phyloP scores from a whole-genome alignment of 345 rosid species.

The Populus pruinosa region DNA sequence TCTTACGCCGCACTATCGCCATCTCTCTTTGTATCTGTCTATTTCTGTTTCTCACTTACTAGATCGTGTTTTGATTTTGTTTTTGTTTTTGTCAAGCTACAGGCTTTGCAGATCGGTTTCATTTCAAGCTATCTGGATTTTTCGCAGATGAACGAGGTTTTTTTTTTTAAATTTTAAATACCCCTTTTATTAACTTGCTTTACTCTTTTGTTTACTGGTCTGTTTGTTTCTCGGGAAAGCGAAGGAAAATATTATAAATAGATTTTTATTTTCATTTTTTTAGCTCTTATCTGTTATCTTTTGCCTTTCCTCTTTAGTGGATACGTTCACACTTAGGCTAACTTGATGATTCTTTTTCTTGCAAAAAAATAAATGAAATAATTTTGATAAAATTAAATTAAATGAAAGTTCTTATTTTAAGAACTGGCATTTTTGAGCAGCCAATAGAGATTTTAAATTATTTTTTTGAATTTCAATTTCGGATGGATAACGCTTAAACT shows the following conservation, averaged over 20 bases:
- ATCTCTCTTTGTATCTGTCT: background rate
- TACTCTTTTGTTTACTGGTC: background rate
- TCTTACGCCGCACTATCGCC: background rate
- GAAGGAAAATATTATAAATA: background rate
- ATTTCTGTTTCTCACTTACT: background rate
- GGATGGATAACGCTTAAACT: background rate
- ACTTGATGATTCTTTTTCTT: no score
- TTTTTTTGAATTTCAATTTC: background rate
- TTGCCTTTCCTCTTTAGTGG: background rate
- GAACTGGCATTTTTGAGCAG: no score
- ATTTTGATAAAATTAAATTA: no score
- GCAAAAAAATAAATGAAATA: no score
- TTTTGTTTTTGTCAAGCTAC: background rate
- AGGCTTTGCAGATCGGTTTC: conserved; percentile 29
- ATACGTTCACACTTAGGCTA: background rate
- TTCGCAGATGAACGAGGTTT: conserved; percentile 35
- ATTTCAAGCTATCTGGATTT: conserved; percentile 9
- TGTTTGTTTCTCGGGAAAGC: conserved; percentile 38
- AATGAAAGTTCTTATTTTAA: no score
- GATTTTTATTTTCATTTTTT: background rate
- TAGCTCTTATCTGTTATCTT: background rate
- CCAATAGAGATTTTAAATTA: no score
- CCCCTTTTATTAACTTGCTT: background rate
- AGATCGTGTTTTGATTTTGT: background rate
- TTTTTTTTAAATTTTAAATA: background rate